Evolutionary conservation across 805 yeast genomes (phyloP), one percentile per base, ranked within the genome.

Genomic region (Monosporozyma siamensis): DNA sequence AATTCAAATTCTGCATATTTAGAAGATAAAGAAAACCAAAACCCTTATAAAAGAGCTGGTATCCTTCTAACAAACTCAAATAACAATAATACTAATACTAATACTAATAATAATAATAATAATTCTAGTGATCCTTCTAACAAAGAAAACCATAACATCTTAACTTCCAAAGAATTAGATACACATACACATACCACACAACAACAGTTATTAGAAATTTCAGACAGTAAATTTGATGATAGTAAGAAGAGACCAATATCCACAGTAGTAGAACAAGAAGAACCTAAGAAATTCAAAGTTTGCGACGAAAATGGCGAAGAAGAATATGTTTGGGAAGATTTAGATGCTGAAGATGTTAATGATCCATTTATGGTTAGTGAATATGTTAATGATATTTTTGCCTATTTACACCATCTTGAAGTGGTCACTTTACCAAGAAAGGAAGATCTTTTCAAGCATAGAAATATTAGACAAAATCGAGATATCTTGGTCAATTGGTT

Each of bases 321-420:
- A 46, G 68, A 63, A 35, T 67, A 64, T 40, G 65, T 64, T 38
- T 69, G 88, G 86, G 88, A 82, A 55, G 90, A 83, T 61, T 65
- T 83, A 42, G 94, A 83, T 58, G 82, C 78, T 37, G 90, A 82
- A 55, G 94, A 83, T 59, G 62, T 68, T 38, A 84, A 81, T 56
- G 94, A 83, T 61, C 90, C 90, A 17, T 65, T 85, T 48, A 89
- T 90, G 96, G 97, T 85, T 25, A 77, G 88, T 47, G 98, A 90
- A 67, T 90, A 89, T 62, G 95, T 84, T 43, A 75, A 69, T 48
- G 97, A 87, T 46, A 89, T 90, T 44, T 89, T 86, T 63, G 81
- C 76, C 24, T 87, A 84, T 62, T 67, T 89, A 53, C 79, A 80
- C 59, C 78, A 72, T 55, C 68, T 81, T 46, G 95, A 88, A 65